These are phyloP conservation scores for Solanum stenotomum DNA, from an alignment of 257 asterid species.

Conservation along the genomic window DNA sequence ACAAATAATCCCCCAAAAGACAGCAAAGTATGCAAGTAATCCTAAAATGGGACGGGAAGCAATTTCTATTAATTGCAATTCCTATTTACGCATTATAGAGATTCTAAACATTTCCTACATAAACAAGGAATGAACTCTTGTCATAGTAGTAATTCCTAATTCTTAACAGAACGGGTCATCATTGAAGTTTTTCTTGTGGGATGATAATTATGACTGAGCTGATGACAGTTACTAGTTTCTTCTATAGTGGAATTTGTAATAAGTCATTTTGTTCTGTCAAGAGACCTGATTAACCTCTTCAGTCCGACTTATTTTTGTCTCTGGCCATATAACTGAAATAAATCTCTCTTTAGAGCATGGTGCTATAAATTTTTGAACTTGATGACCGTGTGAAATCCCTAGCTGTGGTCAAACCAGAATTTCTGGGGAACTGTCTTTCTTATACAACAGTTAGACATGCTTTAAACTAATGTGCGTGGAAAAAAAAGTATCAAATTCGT, in stretches of 20 bases:
- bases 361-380: neutral
- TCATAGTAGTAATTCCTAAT: neutral
- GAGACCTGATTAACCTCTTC: neutral
- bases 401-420: neutral
- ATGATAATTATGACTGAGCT: neutral
- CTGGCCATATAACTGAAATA: neutral
- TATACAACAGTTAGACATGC: neutral
- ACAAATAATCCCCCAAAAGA: neutral
- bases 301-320: neutral
- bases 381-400: neutral
- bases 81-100: neutral
- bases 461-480: neutral
- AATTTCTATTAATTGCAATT: neutral
- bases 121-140: neutral
- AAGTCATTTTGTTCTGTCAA: neutral
- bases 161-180: neutral
- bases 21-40: neutral
- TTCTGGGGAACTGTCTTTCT: neutral
- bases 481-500: neutral
- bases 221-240: neutral
- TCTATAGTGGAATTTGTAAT: neutral
- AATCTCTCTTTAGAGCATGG: neutral
- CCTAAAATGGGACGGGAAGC: neutral
- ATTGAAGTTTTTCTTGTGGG: neutral
- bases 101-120: neutral